These are phyloP conservation scores for Nemania abortiva DNA, from an alignment of 2,329 filamentous ascomycete genomes.

Conservation along the genomic window DNA sequence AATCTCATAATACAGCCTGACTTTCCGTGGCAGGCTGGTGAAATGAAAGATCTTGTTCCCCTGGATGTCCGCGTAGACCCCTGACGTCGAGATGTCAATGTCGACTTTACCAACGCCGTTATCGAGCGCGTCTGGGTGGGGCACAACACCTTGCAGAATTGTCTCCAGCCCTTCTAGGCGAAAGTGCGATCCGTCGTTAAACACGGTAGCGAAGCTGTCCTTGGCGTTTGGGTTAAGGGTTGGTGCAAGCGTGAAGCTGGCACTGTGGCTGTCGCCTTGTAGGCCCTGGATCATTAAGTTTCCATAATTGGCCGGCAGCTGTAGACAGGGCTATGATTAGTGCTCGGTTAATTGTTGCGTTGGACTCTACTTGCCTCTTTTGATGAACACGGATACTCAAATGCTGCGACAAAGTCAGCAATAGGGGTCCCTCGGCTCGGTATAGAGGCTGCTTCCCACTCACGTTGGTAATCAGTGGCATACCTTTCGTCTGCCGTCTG, in stretches of 20 bases:
- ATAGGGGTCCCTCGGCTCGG: too few species aligned
- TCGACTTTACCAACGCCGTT: not conserved
- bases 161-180: not conserved
- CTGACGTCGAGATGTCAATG: slow-evolving; percentile 7
- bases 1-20: not conserved
- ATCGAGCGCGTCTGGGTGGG: not conserved
- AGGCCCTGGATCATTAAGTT: not conserved
- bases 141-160: not conserved
- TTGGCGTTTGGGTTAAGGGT: not conserved
- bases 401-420: too few species aligned
- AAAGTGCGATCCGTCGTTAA: slow-evolving; percentile 1
- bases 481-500: slow-evolving; percentile 6
- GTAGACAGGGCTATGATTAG: too few species aligned
- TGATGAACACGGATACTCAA: too few species aligned
- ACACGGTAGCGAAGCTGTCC: not conserved
- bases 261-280: not conserved
- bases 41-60: slow-evolving; percentile 3
- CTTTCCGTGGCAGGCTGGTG: not conserved
- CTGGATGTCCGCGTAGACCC: slow-evolving; percentile 8
- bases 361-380: too few species aligned
- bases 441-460: not conserved
- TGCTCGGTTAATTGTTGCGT: too few species aligned
- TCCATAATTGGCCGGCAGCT: not conserved
- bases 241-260: slow-evolving; percentile 1
- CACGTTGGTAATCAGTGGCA: slow-evolving; percentile 4